Conservation (phyloP, 305 asterid species). For the Fraxinus sp. region DNA sequence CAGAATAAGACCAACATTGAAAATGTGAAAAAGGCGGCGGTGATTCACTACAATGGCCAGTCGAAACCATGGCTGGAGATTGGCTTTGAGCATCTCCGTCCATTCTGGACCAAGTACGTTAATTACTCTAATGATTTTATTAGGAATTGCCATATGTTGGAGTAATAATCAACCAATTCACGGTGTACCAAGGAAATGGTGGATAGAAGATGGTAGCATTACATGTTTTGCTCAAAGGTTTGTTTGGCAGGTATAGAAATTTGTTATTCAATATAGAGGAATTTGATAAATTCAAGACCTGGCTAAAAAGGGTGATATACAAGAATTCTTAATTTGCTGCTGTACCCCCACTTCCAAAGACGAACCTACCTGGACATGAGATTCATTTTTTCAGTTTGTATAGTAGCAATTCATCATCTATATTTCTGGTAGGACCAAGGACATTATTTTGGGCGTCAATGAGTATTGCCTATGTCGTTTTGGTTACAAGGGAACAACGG, state of each 20-base stretch:
- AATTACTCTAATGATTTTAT: slow-evolving; percentile 90
- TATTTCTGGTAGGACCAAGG: slow-evolving; percentile 48
- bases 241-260: slow-evolving; percentile 36
- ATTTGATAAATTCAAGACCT: slow-evolving; percentile 26
- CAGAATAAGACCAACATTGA: slow-evolving; percentile 76
- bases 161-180: slow-evolving; percentile 40
- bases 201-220: background rate
- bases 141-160: slow-evolving; percentile 87
- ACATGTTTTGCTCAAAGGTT: slow-evolving; percentile 26
- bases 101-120: slow-evolving; percentile 92
- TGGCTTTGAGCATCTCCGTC: slow-evolving; percentile 96
- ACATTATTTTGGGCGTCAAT: slow-evolving; percentile 46
- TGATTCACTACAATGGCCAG: slow-evolving; percentile 95
- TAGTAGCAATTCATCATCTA: slow-evolving; percentile 48
- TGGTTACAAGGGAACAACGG: slow-evolving; percentile 46
- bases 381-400: slow-evolving; percentile 60
- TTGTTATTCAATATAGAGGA: slow-evolving; percentile 32
- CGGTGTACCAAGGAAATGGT: slow-evolving; percentile 24
- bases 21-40: slow-evolving; percentile 79
- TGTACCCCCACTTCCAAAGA: slow-evolving; percentile 32
- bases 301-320: slow-evolving; percentile 26
- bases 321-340: slow-evolving; percentile 23
- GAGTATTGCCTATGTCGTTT: slow-evolving; percentile 29
- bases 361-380: slow-evolving; percentile 42
- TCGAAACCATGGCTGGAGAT: slow-evolving; percentile 96